These are phyloP conservation scores for Suillus bovinus DNA, from an alignment of 768 basidiomycete genomes.

Conservation along the genomic window DNA sequence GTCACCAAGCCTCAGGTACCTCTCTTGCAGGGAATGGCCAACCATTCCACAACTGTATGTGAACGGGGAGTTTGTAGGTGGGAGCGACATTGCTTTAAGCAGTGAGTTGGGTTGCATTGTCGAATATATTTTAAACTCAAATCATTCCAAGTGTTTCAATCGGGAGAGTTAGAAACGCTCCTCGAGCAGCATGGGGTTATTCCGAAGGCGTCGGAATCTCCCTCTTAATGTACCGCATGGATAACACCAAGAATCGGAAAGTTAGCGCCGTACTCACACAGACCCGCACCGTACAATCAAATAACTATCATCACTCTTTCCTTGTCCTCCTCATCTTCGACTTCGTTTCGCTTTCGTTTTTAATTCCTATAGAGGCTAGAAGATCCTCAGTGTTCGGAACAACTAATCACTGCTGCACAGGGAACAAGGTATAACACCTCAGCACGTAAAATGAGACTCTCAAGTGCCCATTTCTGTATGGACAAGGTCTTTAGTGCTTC, in stretches of 20 bases:
- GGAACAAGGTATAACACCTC: too few relatives aligned
- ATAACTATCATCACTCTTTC: neutral
- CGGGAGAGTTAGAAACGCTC: conserved; percentile 2
- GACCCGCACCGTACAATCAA: neutral
- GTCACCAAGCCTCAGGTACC: neutral
- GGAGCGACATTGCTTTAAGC: conserved; percentile 90
- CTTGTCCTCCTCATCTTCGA: neutral
- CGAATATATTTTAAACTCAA: conserved; percentile 2
- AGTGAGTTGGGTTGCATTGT: conserved; percentile 55
- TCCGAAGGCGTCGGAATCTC: neutral
- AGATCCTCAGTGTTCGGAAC: too few relatives aligned
- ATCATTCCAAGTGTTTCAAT: conserved; percentile 7
- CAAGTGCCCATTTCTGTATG: too few relatives aligned
- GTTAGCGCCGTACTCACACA: neutral
- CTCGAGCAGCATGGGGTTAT: conserved; percentile 6
- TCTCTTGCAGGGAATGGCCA: conserved; percentile 81
- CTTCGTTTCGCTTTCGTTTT: neutral
- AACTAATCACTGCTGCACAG: too few relatives aligned
- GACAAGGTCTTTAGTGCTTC: too few relatives aligned
- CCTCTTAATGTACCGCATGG: neutral
- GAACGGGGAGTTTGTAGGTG: conserved; percentile 94
- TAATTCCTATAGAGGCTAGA: neutral
- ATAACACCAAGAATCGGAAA: neutral
- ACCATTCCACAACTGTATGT: conserved; percentile 96
- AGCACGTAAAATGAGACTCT: too few relatives aligned